Evolutionary conservation across 2,329 filamentous ascomycete genomes (phyloP).

Genomic region (Cladophialophora bantiana): DNA sequence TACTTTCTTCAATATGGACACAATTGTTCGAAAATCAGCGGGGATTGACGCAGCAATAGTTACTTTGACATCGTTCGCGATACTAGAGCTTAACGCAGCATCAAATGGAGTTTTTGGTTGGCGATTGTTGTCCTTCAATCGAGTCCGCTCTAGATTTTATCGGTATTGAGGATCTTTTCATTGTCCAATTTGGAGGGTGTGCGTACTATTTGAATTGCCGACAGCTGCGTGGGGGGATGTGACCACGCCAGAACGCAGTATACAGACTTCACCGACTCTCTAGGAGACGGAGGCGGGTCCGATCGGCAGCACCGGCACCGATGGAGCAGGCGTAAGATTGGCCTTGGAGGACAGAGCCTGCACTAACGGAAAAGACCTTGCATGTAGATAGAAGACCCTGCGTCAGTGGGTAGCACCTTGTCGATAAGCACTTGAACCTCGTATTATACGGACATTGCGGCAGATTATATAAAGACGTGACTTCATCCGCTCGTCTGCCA

Average conservation of each 20-base stretch:
- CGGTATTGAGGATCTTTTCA: background rate
- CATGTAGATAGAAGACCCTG: slow-evolving; percentile 11
- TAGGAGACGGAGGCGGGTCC: background rate
- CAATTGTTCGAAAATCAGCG: background rate
- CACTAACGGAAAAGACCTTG: slow-evolving; percentile 13
- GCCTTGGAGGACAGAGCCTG: background rate
- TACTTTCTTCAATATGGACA: background rate
- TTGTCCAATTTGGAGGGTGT: background rate
- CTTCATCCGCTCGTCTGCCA: background rate
- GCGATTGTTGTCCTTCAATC: background rate
- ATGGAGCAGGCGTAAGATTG: background rate
- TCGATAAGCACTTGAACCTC: background rate
- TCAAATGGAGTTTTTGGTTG: background rate
- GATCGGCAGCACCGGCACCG: background rate
- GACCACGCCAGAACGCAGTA: background rate
- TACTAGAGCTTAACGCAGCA: background rate
- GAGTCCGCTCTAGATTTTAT: too few relatives aligned
- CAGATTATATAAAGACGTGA: background rate
- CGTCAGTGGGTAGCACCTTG: background rate
- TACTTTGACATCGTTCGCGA: background rate
- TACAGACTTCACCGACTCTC: slow-evolving; percentile 5
- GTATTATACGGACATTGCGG: background rate
- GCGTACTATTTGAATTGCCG: background rate
- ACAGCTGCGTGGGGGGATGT: too few relatives aligned
- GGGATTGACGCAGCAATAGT: background rate